A percentile compares a stretch with the other conserved stretches of the same genome.
Conservation (phyloP, 345 rosid species). For the Dipteronia dyeriana region DNA sequence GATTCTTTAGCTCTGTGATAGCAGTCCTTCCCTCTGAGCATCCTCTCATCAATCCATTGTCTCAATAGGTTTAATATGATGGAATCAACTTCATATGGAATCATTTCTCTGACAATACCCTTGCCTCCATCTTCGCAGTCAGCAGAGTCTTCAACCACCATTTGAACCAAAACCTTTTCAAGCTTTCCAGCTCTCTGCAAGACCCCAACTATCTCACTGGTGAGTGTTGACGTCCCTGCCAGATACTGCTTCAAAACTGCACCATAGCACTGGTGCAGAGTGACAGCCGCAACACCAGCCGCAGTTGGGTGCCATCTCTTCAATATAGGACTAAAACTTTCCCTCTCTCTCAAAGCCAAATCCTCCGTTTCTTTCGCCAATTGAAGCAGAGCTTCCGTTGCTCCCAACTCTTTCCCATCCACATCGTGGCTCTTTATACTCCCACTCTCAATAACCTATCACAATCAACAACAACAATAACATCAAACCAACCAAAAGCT, state of each 20-base stretch:
- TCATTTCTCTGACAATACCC: constrained; percentile 74
- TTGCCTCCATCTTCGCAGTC: constrained; percentile 92
- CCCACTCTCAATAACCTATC: constrained; percentile 59
- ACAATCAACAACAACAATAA: constrained; percentile 5
- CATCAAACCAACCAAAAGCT: not conserved
- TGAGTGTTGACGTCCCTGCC: constrained; percentile 44
- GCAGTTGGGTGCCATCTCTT: constrained; percentile 73
- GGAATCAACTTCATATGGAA: constrained; percentile 81
- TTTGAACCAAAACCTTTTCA: constrained; percentile 77
- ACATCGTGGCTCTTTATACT: constrained; percentile 34
- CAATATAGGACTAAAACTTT: constrained; percentile 71
- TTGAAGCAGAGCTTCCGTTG: constrained; percentile 52
- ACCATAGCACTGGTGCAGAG: constrained; percentile 78
- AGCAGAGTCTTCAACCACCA: constrained; percentile 83
- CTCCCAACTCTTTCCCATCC: constrained; percentile 49
- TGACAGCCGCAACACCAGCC: constrained; percentile 64
- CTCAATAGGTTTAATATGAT: constrained; percentile 52
- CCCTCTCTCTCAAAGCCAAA: constrained; percentile 74
- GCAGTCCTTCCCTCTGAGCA: constrained; percentile 47
- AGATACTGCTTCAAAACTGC: constrained; percentile 71
- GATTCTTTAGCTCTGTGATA: constrained; percentile 64
- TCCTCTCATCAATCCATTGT: constrained; percentile 67
- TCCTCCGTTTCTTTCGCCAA: constrained; percentile 80
- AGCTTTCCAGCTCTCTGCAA: constrained; percentile 78
- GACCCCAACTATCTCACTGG: constrained; percentile 59